Percentiles rank a stretch among this genome's conserved stretches.
phyloP scores from a whole-genome alignment of 495 filamentous ascomycete genomes.

The Corynascus novoguineensis region DNA sequence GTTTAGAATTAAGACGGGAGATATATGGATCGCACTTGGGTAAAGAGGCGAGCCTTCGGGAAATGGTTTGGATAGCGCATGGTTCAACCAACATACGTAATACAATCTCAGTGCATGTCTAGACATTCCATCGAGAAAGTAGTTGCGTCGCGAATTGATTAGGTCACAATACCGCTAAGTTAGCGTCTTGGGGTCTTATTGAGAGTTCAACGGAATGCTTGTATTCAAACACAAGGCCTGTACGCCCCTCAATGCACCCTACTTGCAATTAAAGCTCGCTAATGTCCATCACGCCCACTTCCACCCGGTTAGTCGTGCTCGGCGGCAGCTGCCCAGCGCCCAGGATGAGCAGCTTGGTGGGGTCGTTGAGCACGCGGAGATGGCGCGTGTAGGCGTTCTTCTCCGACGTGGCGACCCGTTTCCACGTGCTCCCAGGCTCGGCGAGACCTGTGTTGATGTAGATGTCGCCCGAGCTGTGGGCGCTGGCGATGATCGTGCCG shows the following conservation, averaged over 20 bases:
- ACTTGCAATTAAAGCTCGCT: neutral
- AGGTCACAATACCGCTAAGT: no score
- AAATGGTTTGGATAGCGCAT: no score
- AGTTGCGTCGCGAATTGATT: no score
- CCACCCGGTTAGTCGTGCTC: neutral
- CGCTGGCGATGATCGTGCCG: slow-evolving; percentile 50
- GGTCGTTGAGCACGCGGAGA: slow-evolving; percentile 1
- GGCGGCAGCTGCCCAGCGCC: slow-evolving; percentile 4
- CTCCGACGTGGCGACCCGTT: neutral
- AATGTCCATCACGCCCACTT: slow-evolving; percentile 3
- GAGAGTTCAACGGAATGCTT: no score
- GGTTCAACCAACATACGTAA: no score
- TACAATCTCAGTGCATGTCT: no score
- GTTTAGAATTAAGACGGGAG: neutral
- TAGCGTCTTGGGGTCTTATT: no score
- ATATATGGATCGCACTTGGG: neutral
- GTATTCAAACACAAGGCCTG: no score
- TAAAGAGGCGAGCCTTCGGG: no score
- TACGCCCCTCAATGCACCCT: no score
- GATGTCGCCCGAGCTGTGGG: slow-evolving; percentile 1
- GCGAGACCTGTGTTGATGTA: neutral
- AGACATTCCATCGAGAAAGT: no score
- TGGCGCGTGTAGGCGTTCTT: slow-evolving; percentile 1
- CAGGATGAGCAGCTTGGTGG: slow-evolving; percentile 2
- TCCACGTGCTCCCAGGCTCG: neutral